These are phyloP conservation scores for Sporopachydermia lactativora DNA, from an alignment of 805 yeast species.

Conservation along the genomic window DNA sequence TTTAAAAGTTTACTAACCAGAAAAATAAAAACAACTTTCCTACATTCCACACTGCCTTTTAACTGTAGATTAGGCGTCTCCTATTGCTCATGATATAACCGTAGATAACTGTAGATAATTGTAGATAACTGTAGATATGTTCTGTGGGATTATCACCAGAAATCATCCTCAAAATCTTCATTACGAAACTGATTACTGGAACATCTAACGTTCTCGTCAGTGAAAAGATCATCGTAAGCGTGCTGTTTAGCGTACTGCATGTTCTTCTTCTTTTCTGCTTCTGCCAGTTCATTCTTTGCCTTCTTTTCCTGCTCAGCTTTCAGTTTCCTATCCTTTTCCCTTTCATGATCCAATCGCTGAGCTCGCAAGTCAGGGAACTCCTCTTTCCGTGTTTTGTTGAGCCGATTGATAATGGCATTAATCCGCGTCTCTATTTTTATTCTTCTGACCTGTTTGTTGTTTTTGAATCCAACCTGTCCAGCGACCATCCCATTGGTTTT, in stretches of 20 bases:
- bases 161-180: constrained; percentile 46
- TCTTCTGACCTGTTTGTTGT: constrained; percentile 37
- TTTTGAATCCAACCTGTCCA: constrained; percentile 67
- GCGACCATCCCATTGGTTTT: constrained; percentile 61
- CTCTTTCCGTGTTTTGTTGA: constrained; percentile 53
- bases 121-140: background rate
- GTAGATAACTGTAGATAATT: no score
- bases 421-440: constrained; percentile 40
- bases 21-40: no score
- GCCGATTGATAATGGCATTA: constrained; percentile 42
- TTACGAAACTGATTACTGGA: constrained; percentile 32
- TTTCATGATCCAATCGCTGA: constrained; percentile 27
- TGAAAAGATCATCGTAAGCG: constrained; percentile 34
- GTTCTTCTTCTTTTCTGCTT: constrained; percentile 15
- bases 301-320: constrained; percentile 15
- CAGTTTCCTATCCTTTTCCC: constrained; percentile 17
- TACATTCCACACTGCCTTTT: no score
- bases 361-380: constrained; percentile 30
- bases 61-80: no score
- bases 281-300: constrained; percentile 27
- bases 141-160: constrained; percentile 22
- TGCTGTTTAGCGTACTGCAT: constrained; percentile 23
- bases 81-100: no score
- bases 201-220: constrained; percentile 29
- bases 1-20: no score